These are phyloP conservation scores for Ophiostoma piceae DNA, from an alignment of 2,329 filamentous ascomycete species.

Conservation along the genomic window DNA sequence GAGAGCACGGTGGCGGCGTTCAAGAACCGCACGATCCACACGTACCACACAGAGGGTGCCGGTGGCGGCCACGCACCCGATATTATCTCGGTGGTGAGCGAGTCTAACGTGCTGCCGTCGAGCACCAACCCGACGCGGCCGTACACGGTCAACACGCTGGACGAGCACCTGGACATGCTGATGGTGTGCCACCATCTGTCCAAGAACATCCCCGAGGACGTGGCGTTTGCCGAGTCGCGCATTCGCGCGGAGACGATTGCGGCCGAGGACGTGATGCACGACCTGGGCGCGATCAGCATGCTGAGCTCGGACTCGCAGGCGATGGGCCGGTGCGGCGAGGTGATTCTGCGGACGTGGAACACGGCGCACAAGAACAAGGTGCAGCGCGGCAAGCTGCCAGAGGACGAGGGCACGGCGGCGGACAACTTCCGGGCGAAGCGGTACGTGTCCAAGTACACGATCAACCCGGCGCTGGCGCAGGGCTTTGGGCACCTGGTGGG, in stretches of 20 bases:
- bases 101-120: conserved; percentile 79
- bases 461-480: conserved; percentile 88
- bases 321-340: conserved; percentile 94
- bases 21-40: conserved; percentile 84
- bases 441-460: conserved; percentile 92
- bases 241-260: conserved; percentile 96
- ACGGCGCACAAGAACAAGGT: conserved; percentile 95
- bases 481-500: conserved; percentile 85
- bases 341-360: conserved; percentile 90
- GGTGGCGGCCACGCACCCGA: conserved; percentile 93
- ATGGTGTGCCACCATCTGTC: conserved; percentile 97
- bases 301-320: conserved; percentile 94
- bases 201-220: conserved; percentile 89
- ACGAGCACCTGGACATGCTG: conserved; percentile 96
- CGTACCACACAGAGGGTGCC: conserved; percentile 94
- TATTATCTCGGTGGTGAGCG: conserved; percentile 89
- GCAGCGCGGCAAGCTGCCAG: conserved; percentile 68
- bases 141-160: conserved; percentile 84
- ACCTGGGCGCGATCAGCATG: conserved; percentile 93
- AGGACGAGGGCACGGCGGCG: conserved; percentile 68
- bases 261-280: conserved; percentile 91
- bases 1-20: conserved; percentile 84
- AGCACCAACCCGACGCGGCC: conserved; percentile 91
- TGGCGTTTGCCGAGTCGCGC: conserved; percentile 89
- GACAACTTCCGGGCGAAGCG: conserved; percentile 91